A percentile compares a stretch with the other conserved stretches of the same genome.
Conservation (phyloP, 352 stramenopile genomes). For the Pythium sukuiense region DNA sequence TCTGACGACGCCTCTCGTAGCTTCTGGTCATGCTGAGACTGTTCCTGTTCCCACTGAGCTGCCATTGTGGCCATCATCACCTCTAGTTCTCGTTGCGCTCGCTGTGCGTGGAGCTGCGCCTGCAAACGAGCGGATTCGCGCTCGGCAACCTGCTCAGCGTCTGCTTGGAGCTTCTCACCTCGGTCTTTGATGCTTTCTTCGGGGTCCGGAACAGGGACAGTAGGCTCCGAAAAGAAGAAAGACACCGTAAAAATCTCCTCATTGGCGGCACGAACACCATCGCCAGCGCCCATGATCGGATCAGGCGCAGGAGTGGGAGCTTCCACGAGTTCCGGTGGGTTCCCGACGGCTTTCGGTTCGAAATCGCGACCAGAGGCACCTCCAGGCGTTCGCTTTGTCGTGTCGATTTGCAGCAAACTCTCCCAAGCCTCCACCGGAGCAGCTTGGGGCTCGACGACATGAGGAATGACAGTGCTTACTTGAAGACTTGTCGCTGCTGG, state of each 20-base stretch:
- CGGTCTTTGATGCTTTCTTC: neutral
- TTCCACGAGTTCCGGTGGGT: neutral
- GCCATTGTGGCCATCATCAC: conserved; percentile 22
- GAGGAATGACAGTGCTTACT: neutral
- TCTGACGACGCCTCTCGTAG: conserved; percentile 17
- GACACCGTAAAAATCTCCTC: neutral
- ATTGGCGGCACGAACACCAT: too few species aligned
- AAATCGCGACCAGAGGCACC: too few species aligned
- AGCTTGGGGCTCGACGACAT: neutral
- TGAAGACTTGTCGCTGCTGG: neutral
- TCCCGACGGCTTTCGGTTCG: neutral
- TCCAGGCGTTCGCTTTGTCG: neutral
- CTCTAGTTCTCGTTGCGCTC: conserved; percentile 10
- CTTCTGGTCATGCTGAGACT: conserved; percentile 17
- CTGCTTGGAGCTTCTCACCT: neutral
- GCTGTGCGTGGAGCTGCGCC: conserved; percentile 3
- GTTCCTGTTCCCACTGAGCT: conserved; percentile 28
- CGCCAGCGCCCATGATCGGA: neutral
- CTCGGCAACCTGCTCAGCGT: neutral
- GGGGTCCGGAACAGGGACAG: neutral
- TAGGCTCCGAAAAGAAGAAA: neutral
- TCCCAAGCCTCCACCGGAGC: neutral
- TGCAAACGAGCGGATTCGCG: neutral
- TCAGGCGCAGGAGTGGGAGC: neutral
- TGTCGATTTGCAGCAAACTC: neutral